Evolutionary conservation across 768 basidiomycete genomes (phyloP).

Genomic region (Xerocomellus dryophilus): DNA sequence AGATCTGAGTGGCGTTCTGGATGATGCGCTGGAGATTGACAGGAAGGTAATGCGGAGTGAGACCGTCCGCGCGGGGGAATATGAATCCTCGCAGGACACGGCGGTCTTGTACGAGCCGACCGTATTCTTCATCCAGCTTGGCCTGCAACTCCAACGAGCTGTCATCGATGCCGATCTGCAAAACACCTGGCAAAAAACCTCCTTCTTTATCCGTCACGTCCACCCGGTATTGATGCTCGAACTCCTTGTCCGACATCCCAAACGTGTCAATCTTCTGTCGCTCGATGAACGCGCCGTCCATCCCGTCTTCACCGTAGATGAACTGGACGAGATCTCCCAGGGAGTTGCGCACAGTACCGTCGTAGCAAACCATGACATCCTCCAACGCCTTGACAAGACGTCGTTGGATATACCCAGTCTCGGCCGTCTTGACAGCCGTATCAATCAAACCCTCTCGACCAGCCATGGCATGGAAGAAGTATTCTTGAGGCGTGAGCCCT

Average conservation of each 20-base stretch:
- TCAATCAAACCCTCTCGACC: constrained; percentile 99
- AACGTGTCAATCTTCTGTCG: constrained; percentile 92
- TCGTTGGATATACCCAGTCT: constrained; percentile 98
- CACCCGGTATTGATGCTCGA: constrained; percentile 91
- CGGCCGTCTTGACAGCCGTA: constrained; percentile 99
- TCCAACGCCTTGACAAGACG: constrained; percentile 97
- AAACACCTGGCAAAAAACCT: constrained; percentile 73
- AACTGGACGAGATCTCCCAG: constrained; percentile 95
- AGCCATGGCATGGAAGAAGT: constrained; percentile 99
- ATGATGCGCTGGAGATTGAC: constrained; percentile 95
- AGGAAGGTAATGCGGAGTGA: constrained; percentile 79
- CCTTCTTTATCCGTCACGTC: constrained; percentile 83
- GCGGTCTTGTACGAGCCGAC: constrained; percentile 70
- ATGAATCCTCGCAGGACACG: constrained; percentile 73
- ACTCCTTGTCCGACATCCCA: constrained; percentile 73
- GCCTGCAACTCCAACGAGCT: constrained; percentile 78
- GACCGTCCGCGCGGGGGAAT: constrained; percentile 73
- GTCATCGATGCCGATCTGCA: constrained; percentile 88
- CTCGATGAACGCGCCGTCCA: constrained; percentile 98
- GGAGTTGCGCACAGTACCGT: constrained; percentile 97
- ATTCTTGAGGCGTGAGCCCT: constrained; percentile 95
- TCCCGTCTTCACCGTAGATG: constrained; percentile 97
- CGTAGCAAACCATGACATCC: constrained; percentile 96
- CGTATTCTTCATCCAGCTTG: constrained; percentile 78
- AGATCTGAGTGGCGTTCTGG: constrained; percentile 93